Evolutionary conservation across 164 flowering plant species (phyloP).

Genomic region (Platanus orientalis): DNA sequence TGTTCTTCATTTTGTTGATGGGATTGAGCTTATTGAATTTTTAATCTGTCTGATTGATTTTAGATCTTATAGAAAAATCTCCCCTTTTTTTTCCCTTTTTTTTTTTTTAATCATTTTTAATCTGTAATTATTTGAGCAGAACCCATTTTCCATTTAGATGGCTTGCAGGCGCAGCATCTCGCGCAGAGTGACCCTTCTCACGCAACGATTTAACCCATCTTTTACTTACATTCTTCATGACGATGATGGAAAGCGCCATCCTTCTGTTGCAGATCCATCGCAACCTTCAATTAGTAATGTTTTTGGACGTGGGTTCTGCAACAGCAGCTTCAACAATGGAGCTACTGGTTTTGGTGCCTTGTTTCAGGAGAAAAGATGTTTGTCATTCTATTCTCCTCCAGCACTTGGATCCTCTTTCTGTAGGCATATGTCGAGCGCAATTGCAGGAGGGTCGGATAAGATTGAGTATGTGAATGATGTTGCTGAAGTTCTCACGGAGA

Average conservation of each 20-base stretch:
- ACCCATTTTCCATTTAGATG: constrained; percentile 20
- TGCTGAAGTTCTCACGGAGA: constrained; percentile 40
- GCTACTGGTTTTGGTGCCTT: constrained; percentile 14
- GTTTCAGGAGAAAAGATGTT: constrained; percentile 6
- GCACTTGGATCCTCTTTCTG: constrained; percentile 22
- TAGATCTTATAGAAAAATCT: no score
- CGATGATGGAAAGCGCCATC: constrained; percentile 22
- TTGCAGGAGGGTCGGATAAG: constrained; percentile 42
- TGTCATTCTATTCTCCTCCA: constrained; percentile 7
- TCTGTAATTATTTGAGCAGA: not conserved
- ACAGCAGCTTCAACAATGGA: constrained; percentile 16
- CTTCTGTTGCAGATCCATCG: constrained; percentile 16
- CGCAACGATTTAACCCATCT: constrained; percentile 35
- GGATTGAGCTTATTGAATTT: no score
- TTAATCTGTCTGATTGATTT: no score
- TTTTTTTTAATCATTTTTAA: not conserved
- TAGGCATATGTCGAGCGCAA: constrained; percentile 45
- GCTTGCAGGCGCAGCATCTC: constrained; percentile 43
- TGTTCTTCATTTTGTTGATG: no score
- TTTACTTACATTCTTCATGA: constrained; percentile 33
- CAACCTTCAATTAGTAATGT: constrained; percentile 7
- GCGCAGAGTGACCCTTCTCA: constrained; percentile 29
- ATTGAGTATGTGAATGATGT: constrained; percentile 41
- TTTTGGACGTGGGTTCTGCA: constrained; percentile 12
- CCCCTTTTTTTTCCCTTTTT: no score